A percentile compares a stretch with the other conserved stretches of the same genome.
Conservation (phyloP, 1,139 yeast species). For the Maudiozyma humilis region DNA sequence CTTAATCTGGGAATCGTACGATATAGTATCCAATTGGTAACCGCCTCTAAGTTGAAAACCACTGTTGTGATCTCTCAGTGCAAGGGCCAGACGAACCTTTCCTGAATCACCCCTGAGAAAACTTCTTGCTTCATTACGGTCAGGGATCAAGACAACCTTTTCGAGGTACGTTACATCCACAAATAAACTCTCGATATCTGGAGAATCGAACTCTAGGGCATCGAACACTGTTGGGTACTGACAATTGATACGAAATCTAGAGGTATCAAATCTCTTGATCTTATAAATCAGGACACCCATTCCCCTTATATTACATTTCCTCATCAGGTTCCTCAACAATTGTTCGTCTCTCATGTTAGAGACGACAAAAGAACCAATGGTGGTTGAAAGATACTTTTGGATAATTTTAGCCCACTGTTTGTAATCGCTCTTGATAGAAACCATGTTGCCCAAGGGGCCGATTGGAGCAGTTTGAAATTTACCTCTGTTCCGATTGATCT, state of each 20-base stretch:
- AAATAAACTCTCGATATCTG: conserved; percentile 49
- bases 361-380: conserved; percentile 61
- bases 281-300: conserved; percentile 46
- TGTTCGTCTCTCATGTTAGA: conserved; percentile 53
- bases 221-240: conserved; percentile 48
- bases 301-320: conserved; percentile 28
- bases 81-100: conserved; percentile 43
- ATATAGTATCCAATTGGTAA: conserved; percentile 53
- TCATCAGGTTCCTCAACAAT: conserved; percentile 40
- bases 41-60: conserved; percentile 42
- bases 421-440: conserved; percentile 49
- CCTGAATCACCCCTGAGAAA: conserved; percentile 34
- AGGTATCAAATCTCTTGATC: conserved; percentile 49
- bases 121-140: conserved; percentile 44
- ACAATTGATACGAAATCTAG: conserved; percentile 33
- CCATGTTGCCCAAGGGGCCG: conserved; percentile 75
- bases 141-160: conserved; percentile 44
- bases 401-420: conserved; percentile 56
- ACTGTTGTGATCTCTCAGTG: conserved; percentile 38
- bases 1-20: conserved; percentile 28
- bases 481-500: conserved; percentile 33
- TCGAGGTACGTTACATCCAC: conserved; percentile 63
- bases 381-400: conserved; percentile 43
- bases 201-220: conserved; percentile 47
- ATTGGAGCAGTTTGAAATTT: conserved; percentile 46